Evolutionary conservation across 345 rosid species (phyloP), one percentile per base, ranked within the genome.

Genomic region (Firmiana major): DNA sequence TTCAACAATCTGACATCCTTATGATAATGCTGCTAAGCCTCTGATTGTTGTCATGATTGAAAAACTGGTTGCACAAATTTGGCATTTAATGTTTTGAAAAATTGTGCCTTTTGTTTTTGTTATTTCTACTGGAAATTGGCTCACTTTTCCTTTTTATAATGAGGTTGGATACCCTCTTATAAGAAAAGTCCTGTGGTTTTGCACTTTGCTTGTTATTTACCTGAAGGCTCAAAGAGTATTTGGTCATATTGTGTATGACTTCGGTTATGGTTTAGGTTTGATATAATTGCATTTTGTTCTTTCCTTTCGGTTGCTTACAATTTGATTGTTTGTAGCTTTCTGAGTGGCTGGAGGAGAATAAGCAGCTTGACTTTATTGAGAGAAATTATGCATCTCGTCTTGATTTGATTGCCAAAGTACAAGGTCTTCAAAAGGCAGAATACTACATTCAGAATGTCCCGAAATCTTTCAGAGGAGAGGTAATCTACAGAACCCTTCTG

Each of bases 311-410:
- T 75, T 21, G 54, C 26, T 70, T 54, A 12, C 51, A 48, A 57
- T 16, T 67, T 55, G 16, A 43, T 72, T 60, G 53, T 75, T 79
- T 83, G 64, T 88, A 97, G 99, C 81, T 97, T 70, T 92, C 92
- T 5, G 96, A 97, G 77, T 97, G 99, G 99, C 77, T 94, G 86
- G 95, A 94, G 81, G 84, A 85, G 24, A 90, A 83, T 54, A 78
- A 91, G 66, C 85, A 45, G 71, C 65, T 86, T 49, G 96, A 92
- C 51, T 85, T 89, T 81, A 55, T 3, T 3, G 97, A 91, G 86
- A 91, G 90, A 82, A 93, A 92, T 78, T 94, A 97, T 82, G 94
- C 93, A 66, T 87, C 98, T 75, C 92, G 91, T 11, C 63, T 97
- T 77, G 97, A 97, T 86, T 74, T 97, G 73, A 88, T 91, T 63